phyloP scores from a whole-genome alignment of 2,329 filamentous ascomycete species.

The Fusarium musae region DNA sequence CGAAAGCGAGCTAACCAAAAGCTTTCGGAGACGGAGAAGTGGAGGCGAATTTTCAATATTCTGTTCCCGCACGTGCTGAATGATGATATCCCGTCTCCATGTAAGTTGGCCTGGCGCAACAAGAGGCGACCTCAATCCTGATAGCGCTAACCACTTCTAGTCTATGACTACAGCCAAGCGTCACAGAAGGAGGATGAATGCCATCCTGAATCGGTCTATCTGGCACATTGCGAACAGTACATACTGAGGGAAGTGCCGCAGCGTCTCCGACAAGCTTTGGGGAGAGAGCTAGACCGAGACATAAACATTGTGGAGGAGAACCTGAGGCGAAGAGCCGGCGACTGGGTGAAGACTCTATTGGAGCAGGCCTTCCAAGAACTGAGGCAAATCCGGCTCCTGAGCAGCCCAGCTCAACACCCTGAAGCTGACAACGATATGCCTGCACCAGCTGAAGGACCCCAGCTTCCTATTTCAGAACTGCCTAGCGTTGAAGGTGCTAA shows the following conservation, averaged over 20 bases:
- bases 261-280: not conserved
- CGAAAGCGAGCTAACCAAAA: not conserved
- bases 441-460: too few species aligned
- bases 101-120: not conserved
- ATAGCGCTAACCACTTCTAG: not conserved
- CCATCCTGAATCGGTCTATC: not conserved
- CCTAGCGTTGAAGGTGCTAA: not conserved
- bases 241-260: not conserved
- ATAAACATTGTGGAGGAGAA: not conserved
- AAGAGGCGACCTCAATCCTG: too few species aligned
- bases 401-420: fast-evolving
- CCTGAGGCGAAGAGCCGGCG: not conserved
- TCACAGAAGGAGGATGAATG: not conserved
- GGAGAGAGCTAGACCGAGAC: not conserved
- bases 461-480: not conserved
- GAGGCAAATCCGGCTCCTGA: not conserved
- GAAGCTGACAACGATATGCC: fast-evolving
- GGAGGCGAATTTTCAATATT: not conserved
- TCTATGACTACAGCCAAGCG: not conserved
- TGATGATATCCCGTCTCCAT: not conserved
- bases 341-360: not conserved
- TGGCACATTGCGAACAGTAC: not conserved
- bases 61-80: not conserved
- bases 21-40: not conserved
- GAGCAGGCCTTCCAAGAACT: not conserved